phyloP scores from a whole-genome alignment of 345 rosid genomes.

The Eucalyptus rudis region DNA sequence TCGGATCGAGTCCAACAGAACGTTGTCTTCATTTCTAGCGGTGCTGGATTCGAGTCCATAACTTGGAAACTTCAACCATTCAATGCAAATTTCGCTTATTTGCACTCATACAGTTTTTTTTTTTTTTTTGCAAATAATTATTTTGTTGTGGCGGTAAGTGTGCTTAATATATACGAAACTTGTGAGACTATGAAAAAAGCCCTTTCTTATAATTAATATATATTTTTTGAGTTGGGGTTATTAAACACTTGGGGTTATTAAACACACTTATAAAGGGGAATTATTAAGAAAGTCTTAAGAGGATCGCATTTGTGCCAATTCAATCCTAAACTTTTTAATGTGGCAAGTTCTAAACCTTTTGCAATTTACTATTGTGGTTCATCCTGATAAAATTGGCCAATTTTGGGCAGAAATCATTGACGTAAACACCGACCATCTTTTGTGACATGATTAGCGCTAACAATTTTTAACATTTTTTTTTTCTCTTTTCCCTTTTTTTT shows the following conservation, averaged over 20 bases:
- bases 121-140: neutral
- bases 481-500: neutral
- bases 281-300: neutral
- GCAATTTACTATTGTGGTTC: too few relatives aligned
- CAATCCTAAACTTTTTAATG: too few relatives aligned
- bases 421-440: neutral
- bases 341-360: too few relatives aligned
- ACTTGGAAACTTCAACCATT: neutral
- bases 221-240: neutral
- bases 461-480: too few relatives aligned
- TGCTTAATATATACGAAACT: neutral
- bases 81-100: neutral
- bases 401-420: neutral
- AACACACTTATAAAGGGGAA: neutral
- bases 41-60: neutral
- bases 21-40: neutral
- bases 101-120: too few relatives aligned
- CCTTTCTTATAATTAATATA: neutral
- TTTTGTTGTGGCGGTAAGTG: neutral
- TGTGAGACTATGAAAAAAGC: neutral
- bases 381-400: rapidly evolving
- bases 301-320: neutral
- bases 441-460: rapidly evolving
- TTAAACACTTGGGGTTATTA: too few relatives aligned
- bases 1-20: neutral